Evolutionary conservation across 2,329 filamentous ascomycete genomes (phyloP).

Genomic region (Celoporthe dispersa): DNA sequence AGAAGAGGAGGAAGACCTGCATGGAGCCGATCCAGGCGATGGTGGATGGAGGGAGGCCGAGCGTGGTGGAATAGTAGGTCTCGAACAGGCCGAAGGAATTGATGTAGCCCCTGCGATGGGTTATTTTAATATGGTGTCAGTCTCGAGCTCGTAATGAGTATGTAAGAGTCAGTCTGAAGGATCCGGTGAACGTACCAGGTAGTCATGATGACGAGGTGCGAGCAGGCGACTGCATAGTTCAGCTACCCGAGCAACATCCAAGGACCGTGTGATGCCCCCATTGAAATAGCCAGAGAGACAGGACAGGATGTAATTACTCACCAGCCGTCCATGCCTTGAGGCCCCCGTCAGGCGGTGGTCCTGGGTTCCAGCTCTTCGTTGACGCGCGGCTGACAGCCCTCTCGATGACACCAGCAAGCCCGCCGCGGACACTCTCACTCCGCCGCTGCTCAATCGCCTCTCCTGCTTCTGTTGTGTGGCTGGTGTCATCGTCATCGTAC

Average conservation of each 20-base stretch:
- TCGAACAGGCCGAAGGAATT: constrained; percentile 63
- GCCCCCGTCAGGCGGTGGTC: constrained; percentile 57
- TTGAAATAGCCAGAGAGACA: neutral
- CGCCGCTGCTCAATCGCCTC: constrained; percentile 9
- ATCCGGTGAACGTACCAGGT: constrained; percentile 46
- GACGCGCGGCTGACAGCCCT: constrained; percentile 48
- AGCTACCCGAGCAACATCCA: neutral
- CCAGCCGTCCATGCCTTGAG: constrained; percentile 51
- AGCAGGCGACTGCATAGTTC: constrained; percentile 39
- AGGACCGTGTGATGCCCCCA: neutral
- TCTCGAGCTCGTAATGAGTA: neutral
- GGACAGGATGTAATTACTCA: constrained; percentile 34
- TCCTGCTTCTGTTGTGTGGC: neutral
- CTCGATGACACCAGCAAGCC: constrained; percentile 38
- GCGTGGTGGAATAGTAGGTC: constrained; percentile 51
- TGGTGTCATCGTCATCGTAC: neutral
- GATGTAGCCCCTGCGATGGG: constrained; percentile 53
- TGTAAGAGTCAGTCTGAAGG: neutral
- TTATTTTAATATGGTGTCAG: constrained; percentile 5
- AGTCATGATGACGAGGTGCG: constrained; percentile 54
- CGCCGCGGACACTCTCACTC: constrained; percentile 30
- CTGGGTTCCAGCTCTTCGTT: constrained; percentile 45
- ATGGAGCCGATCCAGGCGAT: constrained; percentile 61
- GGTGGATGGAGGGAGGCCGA: constrained; percentile 47
- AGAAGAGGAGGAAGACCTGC: constrained; percentile 59